Evolutionary conservation across 2,329 filamentous ascomycete species (phyloP).

Genomic region (Didymella glomerata): DNA sequence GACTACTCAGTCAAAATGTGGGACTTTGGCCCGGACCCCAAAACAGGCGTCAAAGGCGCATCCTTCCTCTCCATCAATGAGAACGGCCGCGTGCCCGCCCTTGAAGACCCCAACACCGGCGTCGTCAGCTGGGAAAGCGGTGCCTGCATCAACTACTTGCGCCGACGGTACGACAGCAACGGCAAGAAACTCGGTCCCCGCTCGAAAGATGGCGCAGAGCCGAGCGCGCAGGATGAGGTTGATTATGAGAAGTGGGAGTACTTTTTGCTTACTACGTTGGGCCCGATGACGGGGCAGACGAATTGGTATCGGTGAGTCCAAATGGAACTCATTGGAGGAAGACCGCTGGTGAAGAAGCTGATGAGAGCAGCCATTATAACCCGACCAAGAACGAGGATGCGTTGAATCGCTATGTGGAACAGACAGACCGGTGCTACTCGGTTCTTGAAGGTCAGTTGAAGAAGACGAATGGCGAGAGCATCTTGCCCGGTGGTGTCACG

Average conservation of each 20-base stretch:
- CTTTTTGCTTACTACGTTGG: conserved; percentile 17
- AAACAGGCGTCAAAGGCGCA: conserved; percentile 35
- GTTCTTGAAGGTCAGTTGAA: conserved; percentile 17
- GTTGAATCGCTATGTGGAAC: conserved; percentile 17
- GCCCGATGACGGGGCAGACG: conserved; percentile 19
- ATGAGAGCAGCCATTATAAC: conserved; percentile 14
- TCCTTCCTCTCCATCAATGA: conserved; percentile 48
- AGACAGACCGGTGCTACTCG: conserved; percentile 18
- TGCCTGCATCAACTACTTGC: conserved; percentile 15
- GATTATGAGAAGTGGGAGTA: conserved; percentile 23
- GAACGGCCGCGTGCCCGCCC: conserved; percentile 54
- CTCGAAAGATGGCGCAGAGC: not conserved
- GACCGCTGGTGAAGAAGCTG: conserved; percentile 3
- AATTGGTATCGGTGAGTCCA: conserved; percentile 17
- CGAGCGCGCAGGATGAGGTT: conserved; percentile 7
- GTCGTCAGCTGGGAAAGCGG: conserved; percentile 22
- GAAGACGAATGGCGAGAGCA: conserved; percentile 14
- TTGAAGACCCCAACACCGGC: conserved; percentile 57
- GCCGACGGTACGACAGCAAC: conserved; percentile 9
- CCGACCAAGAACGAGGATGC: conserved; percentile 17
- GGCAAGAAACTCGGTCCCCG: conserved; percentile 10
- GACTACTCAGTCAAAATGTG: conserved; percentile 52
- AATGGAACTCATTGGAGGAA: not conserved
- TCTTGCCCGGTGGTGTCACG: conserved; percentile 13
- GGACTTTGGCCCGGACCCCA: conserved; percentile 52